Conservation (phyloP, 805 yeast species). For the Kodamaea nitidulidarum region DNA sequence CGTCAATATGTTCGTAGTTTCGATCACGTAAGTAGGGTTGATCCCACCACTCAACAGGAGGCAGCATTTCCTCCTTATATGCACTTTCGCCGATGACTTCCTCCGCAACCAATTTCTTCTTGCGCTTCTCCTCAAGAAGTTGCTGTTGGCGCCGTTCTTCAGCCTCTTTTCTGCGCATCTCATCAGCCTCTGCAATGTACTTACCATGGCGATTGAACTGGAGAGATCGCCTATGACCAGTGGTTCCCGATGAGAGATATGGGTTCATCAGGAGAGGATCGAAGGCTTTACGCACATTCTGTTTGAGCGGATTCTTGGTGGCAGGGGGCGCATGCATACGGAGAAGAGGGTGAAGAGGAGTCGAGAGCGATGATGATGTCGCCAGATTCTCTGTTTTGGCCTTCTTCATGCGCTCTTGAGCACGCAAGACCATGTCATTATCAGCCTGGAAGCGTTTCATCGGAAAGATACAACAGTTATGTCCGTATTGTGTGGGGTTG, state of each 20-base stretch:
- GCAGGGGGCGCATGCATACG: constrained; percentile 15
- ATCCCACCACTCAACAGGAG: constrained; percentile 90
- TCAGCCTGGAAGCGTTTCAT: constrained; percentile 2
- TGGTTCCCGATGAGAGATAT: constrained; percentile 20
- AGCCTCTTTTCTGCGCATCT: constrained; percentile 37
- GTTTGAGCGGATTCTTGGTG: constrained; percentile 34
- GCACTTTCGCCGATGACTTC: constrained; percentile 51
- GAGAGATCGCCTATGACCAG: constrained; percentile 30
- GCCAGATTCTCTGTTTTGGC: neutral
- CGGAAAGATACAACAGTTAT: neutral
- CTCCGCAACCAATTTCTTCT: constrained; percentile 50
- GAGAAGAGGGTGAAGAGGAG: neutral
- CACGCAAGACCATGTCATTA: constrained; percentile 1
- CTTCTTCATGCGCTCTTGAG: neutral
- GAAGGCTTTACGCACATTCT: constrained; percentile 23
- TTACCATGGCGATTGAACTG: constrained; percentile 62
- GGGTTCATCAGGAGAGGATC: constrained; percentile 37
- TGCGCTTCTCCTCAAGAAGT: constrained; percentile 21
- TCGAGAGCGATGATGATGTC: neutral
- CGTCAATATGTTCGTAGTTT: constrained; percentile 33
- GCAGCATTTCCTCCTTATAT: constrained; percentile 50
- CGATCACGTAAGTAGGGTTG: constrained; percentile 44
- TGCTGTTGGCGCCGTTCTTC: constrained; percentile 26
- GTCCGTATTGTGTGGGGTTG: too few species aligned
- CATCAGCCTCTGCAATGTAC: constrained; percentile 51